phyloP scores from a whole-genome alignment of 2,329 filamentous ascomycete species.

The Aspergillus terreus region DNA sequence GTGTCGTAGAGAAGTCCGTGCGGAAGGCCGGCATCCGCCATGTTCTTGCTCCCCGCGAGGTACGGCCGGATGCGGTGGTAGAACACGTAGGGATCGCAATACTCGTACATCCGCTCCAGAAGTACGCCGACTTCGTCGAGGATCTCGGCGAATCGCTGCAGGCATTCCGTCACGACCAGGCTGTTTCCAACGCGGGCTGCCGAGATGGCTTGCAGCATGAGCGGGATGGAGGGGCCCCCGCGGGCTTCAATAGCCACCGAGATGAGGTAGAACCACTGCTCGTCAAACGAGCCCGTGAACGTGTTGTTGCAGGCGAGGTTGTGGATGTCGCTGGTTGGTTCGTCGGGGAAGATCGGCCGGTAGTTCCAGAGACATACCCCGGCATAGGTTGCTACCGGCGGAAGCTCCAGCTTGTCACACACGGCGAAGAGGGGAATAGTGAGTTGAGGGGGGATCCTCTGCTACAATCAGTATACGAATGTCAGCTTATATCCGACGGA shows the following conservation, averaged over 20 bases:
- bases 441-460: conserved; percentile 72
- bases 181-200: conserved; percentile 71
- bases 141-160: conserved; percentile 80
- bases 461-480: conserved; percentile 2
- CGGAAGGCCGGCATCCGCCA: conserved; percentile 88
- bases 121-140: conserved; percentile 78
- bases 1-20: conserved; percentile 84
- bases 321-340: conserved; percentile 75
- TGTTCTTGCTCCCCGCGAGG: conserved; percentile 94
- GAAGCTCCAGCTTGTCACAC: conserved; percentile 75
- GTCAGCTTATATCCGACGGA: not conserved
- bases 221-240: conserved; percentile 77
- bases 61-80: conserved; percentile 96
- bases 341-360: conserved; percentile 81
- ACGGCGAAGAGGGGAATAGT: conserved; percentile 77
- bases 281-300: conserved; percentile 90
- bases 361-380: conserved; percentile 95
- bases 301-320: conserved; percentile 86
- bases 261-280: conserved; percentile 98
- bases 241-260: conserved; percentile 94
- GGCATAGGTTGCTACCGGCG: conserved; percentile 90
- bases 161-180: conserved; percentile 67
- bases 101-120: conserved; percentile 88
- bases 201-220: conserved; percentile 84
- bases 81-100: conserved; percentile 90